phyloP scores from a whole-genome alignment of 495 filamentous ascomycete species.

The Lindgomyces ingoldianus region DNA sequence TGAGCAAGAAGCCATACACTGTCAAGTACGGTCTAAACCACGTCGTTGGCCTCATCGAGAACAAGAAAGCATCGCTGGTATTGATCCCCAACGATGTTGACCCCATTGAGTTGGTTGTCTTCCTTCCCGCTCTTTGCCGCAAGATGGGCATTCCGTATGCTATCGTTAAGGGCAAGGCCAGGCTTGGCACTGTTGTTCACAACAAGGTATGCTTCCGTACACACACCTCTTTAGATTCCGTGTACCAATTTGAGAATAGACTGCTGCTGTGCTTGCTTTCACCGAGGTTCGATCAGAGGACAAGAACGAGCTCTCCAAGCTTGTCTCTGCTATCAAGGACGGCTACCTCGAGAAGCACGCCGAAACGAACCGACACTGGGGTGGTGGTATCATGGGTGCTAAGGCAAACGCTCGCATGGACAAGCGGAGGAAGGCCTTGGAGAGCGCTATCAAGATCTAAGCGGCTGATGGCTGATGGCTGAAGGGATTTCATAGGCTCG shows the following conservation, averaged over 20 bases:
- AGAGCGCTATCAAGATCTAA: slow-evolving; percentile 95
- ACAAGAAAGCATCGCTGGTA: slow-evolving; percentile 98
- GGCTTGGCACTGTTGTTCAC: slow-evolving; percentile 98
- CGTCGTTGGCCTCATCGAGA: slow-evolving; percentile 98
- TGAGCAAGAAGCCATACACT: slow-evolving; percentile 98
- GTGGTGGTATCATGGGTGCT: slow-evolving; percentile 98
- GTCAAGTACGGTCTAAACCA: slow-evolving; percentile 99
- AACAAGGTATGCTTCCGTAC: slow-evolving; percentile 72
- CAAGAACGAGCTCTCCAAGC: slow-evolving; percentile 95
- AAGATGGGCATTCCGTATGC: slow-evolving; percentile 99
- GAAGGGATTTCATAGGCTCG: slow-evolving; percentile 26
- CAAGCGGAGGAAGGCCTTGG: slow-evolving; percentile 96
- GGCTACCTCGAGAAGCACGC: slow-evolving; percentile 96
- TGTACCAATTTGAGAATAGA: slow-evolving; percentile 56
- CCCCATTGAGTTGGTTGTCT: slow-evolving; percentile 99
- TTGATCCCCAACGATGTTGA: slow-evolving; percentile 99
- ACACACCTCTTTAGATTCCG: neutral
- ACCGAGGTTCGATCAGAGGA: slow-evolving; percentile 97
- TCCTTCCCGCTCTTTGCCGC: slow-evolving; percentile 97
- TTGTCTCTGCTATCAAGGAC: slow-evolving; percentile 95
- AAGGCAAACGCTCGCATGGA: slow-evolving; percentile 91
- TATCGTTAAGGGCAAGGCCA: slow-evolving; percentile 99
- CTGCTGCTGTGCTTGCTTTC: slow-evolving; percentile 90
- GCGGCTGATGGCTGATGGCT: slow-evolving; percentile 15
- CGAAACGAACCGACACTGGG: slow-evolving; percentile 91